Conservation (phyloP, 2,329 filamentous ascomycete species). For the Aspergillus aculeatinus region DNA sequence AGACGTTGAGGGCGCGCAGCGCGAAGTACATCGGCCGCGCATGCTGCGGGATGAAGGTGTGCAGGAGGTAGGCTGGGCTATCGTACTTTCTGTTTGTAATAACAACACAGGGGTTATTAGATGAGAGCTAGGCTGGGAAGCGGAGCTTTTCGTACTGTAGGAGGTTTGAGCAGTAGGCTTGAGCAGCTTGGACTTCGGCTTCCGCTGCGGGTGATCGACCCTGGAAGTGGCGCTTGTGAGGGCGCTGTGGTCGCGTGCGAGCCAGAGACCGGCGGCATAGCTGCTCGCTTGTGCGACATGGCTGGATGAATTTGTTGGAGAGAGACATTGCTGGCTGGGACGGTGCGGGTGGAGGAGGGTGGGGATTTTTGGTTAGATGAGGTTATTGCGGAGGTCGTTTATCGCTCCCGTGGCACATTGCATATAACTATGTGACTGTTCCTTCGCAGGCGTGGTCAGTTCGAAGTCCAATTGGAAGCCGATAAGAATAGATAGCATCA, state of each 20-base stretch:
- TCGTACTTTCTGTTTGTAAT: constrained; percentile 71
- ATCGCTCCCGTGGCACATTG: neutral
- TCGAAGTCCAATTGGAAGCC: neutral
- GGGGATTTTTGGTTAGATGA: neutral
- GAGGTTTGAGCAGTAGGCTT: constrained; percentile 59
- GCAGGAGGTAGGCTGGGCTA: constrained; percentile 80
- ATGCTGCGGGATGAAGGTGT: constrained; percentile 75
- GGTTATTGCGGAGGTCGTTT: neutral
- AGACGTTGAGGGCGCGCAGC: constrained; percentile 87
- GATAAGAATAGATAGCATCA: neutral
- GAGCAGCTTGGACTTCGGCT: constrained; percentile 55
- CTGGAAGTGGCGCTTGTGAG: constrained; percentile 27
- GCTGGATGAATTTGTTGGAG: constrained; percentile 21
- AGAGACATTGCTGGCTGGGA: constrained; percentile 10
- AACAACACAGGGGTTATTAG: neutral
- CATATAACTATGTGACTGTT: neutral
- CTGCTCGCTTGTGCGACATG: constrained; percentile 20
- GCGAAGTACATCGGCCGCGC: constrained; percentile 83
- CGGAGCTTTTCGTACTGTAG: constrained; percentile 46
- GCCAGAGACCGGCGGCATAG: constrained; percentile 12
- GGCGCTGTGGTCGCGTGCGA: constrained; percentile 6
- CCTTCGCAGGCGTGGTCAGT: neutral
- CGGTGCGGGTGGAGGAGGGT: neutral
- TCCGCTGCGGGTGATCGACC: constrained; percentile 29
- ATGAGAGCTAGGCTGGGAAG: neutral